phyloP scores from a whole-genome alignment of 306 rosid genomes.

The Delonix regia region DNA sequence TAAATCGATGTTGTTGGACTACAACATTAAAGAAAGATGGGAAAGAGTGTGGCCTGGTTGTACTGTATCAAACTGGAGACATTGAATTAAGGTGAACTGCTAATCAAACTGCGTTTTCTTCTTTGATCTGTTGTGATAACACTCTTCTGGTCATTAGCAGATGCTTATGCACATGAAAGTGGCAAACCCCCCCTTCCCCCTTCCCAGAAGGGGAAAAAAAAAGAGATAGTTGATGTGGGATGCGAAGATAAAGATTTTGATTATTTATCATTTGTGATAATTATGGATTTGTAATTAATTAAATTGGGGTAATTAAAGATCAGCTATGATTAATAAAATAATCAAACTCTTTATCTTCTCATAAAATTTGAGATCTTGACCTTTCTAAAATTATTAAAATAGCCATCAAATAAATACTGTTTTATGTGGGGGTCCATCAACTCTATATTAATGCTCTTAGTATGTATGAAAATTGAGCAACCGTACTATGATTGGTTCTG shows the following conservation, averaged over 20 bases:
- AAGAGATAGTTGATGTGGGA: not conserved
- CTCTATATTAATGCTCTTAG: not conserved
- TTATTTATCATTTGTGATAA: not conserved
- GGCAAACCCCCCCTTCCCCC: not conserved
- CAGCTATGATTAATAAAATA: no score
- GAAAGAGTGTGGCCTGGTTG: conserved; percentile 57
- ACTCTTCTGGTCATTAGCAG: not conserved
- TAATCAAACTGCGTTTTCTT: conserved; percentile 23
- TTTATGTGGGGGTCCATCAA: not conserved
- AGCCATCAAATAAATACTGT: conserved; percentile 1
- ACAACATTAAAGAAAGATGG: conserved; percentile 64
- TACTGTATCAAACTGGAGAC: conserved; percentile 74
- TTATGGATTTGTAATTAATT: no score
- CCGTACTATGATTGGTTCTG: not conserved
- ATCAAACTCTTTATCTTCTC: not conserved
- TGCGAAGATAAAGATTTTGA: not conserved
- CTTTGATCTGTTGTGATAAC: conserved; percentile 11
- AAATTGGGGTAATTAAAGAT: no score
- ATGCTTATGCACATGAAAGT: conserved; percentile 2
- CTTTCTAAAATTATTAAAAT: conserved; percentile 4
- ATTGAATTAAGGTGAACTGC: conserved; percentile 81
- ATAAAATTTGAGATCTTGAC: conserved; percentile 12
- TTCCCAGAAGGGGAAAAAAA: not conserved
- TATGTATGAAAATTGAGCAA: not conserved
- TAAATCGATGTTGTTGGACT: conserved; percentile 77